Conservation (phyloP, 1,139 yeast genomes). For the Lizanozyma gosingica region DNA sequence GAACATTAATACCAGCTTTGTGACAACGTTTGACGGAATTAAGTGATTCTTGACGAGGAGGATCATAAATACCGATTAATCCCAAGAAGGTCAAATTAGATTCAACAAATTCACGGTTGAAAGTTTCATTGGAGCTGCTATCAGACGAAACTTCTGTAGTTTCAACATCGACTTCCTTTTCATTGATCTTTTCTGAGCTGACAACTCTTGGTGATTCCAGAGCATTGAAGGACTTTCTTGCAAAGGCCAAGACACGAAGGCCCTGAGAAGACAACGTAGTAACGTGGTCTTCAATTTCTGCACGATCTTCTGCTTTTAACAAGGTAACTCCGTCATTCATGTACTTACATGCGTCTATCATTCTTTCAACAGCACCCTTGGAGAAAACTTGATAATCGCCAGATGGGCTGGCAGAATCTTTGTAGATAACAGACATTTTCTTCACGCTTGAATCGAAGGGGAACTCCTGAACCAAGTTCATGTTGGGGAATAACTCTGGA, state of each 20-base stretch:
- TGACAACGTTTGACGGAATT: conserved; percentile 36
- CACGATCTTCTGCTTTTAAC: conserved; percentile 17
- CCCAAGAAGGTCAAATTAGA: conserved; percentile 33
- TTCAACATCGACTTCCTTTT: conserved; percentile 5
- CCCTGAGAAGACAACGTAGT: conserved; percentile 31
- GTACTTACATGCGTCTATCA: conserved; percentile 31
- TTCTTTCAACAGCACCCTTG: conserved; percentile 48
- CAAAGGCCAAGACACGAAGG: conserved; percentile 39
- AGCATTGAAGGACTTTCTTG: conserved; percentile 14
- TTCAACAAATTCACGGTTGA: conserved; percentile 22
- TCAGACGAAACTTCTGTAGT: conserved; percentile 3
- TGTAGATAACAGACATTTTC: conserved; percentile 39
- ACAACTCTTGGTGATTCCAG: background rate
- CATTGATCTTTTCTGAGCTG: conserved; percentile 1
- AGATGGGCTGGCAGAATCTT: conserved; percentile 9
- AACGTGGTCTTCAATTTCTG: conserved; percentile 22
- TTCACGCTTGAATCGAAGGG: conserved; percentile 33
- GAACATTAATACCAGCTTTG: conserved; percentile 44
- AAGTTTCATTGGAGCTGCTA: background rate
- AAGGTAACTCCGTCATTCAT: conserved; percentile 17
- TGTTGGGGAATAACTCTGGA: conserved; percentile 12
- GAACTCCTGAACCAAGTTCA: conserved; percentile 20
- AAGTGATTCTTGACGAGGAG: conserved; percentile 45
- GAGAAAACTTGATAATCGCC: conserved; percentile 21
- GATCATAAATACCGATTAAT: conserved; percentile 44